phyloP scores from a whole-genome alignment of 208 protist genomes.

The Crithidia acanthocephali region DNA sequence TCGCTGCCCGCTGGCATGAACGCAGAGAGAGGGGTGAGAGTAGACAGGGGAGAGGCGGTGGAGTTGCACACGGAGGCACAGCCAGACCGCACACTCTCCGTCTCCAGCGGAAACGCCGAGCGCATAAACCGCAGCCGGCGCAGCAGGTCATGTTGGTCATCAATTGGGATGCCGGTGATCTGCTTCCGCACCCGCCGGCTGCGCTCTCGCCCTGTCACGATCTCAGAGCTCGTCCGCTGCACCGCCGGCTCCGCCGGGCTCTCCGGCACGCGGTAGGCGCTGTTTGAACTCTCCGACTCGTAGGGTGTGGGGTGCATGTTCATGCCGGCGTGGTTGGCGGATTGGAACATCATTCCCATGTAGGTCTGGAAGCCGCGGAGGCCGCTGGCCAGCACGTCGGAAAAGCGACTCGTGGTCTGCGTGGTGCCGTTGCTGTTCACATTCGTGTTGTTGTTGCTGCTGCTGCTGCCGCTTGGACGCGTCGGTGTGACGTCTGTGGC shows the following conservation, averaged over 20 bases:
- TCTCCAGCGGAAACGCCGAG: constrained; percentile 2
- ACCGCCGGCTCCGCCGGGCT: background rate
- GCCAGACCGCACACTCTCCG: background rate
- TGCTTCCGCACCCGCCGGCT: background rate
- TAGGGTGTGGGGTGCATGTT: constrained; percentile 1
- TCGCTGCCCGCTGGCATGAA: background rate
- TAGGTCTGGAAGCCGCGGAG: constrained; percentile 29
- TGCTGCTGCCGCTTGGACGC: background rate
- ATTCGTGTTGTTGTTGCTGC: background rate
- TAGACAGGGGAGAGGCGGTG: background rate
- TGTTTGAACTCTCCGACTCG: constrained; percentile 10
- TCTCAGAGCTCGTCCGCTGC: constrained; percentile 7
- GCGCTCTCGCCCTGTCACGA: background rate
- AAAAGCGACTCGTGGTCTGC: background rate
- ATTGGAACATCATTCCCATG: constrained; percentile 21
- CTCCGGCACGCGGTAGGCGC: constrained; percentile 13
- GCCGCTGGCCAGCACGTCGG: constrained; percentile 9
- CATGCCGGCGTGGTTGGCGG: background rate
- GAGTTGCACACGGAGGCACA: background rate
- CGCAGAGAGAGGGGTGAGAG: background rate
- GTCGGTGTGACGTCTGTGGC: too few species aligned
- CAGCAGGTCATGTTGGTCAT: constrained; percentile 23
- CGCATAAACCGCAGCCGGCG: constrained; percentile 14
- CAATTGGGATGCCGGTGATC: constrained; percentile 14
- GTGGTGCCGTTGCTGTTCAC: background rate